Percentiles rank a stretch among this genome's conserved stretches.
phyloP scores from a whole-genome alignment of 225 moss, liverwort and hornwort species.

The Marchantia paleacea region DNA sequence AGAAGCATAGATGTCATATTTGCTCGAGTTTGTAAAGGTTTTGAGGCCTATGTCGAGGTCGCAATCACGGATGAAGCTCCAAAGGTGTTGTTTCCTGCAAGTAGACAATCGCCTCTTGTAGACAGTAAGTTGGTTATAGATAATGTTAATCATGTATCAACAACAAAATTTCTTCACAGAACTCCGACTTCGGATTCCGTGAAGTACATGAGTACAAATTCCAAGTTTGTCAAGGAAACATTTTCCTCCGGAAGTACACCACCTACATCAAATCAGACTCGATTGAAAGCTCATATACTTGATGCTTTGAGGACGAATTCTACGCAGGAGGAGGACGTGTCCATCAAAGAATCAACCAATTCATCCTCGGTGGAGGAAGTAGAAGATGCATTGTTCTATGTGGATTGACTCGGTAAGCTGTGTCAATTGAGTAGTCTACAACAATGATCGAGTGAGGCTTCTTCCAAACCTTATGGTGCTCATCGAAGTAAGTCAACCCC shows the following conservation, averaged over 20 bases:
- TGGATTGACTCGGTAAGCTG: conserved; percentile 33
- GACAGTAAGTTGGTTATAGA: neutral
- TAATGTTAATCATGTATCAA: neutral
- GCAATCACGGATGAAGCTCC: neutral
- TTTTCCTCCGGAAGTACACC: neutral
- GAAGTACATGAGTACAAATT: neutral
- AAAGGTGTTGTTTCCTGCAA: neutral
- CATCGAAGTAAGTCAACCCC: neutral
- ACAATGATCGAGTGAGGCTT: conserved; percentile 19
- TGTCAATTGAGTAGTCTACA: conserved; percentile 17
- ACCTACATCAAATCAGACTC: conserved; percentile 3
- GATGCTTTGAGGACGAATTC: neutral
- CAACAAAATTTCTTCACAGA: neutral
- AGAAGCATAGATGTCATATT: neutral
- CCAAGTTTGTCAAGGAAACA: neutral
- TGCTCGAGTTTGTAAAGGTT: neutral
- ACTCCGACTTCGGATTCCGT: neutral
- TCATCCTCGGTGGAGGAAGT: conserved; percentile 27
- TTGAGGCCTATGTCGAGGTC: neutral
- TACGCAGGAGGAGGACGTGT: conserved; percentile 22
- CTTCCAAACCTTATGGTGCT: conserved; percentile 10
- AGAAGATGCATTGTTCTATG: conserved; percentile 49
- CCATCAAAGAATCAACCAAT: conserved; percentile 6
- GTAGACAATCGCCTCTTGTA: neutral
- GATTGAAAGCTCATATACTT: conserved; percentile 1